These are phyloP conservation scores for Mycothermus thermophilus DNA, from an alignment of 495 filamentous ascomycete genomes.

Conservation along the genomic window DNA sequence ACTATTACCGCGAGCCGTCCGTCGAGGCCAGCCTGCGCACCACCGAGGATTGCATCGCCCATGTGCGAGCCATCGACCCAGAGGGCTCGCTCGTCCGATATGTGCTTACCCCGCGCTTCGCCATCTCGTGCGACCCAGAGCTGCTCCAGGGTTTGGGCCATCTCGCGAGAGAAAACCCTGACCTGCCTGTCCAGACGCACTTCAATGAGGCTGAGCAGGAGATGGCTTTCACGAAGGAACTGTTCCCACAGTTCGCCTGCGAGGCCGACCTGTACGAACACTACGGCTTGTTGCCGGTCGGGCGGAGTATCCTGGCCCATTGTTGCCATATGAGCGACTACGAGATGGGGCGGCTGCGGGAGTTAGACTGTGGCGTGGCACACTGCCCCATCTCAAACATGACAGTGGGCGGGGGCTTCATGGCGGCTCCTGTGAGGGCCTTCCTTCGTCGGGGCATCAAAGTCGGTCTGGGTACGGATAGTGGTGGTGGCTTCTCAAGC, in stretches of 20 bases:
- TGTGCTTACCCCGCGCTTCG: constrained; percentile 52
- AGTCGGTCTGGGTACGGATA: constrained; percentile 53
- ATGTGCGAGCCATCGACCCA: constrained; percentile 31
- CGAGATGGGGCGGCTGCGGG: constrained; percentile 35
- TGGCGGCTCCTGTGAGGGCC: constrained; percentile 45
- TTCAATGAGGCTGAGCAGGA: constrained; percentile 49
- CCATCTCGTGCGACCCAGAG: constrained; percentile 41
- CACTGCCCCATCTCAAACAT: constrained; percentile 54
- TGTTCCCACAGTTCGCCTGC: constrained; percentile 39
- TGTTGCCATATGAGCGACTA: constrained; percentile 44
- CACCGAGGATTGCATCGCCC: constrained; percentile 39
- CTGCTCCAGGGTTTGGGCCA: constrained; percentile 39
- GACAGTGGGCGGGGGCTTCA: constrained; percentile 45
- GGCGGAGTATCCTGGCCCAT: constrained; percentile 49
- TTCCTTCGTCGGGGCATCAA: constrained; percentile 45
- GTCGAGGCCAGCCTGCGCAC: constrained; percentile 34
- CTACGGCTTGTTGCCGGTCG: constrained; percentile 39
- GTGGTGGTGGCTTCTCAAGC: constrained; percentile 48
- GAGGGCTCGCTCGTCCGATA: constrained; percentile 35
- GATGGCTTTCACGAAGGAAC: constrained; percentile 32
- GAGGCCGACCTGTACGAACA: constrained; percentile 44
- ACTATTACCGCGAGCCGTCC: constrained; percentile 42
- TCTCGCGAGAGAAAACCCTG: constrained; percentile 35
- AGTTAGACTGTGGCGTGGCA: constrained; percentile 41
- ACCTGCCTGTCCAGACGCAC: constrained; percentile 49